Evolutionary conservation across 345 rosid genomes (phyloP), one percentile per base, ranked within the genome.

Genomic region (Moricandia arvensis): DNA sequence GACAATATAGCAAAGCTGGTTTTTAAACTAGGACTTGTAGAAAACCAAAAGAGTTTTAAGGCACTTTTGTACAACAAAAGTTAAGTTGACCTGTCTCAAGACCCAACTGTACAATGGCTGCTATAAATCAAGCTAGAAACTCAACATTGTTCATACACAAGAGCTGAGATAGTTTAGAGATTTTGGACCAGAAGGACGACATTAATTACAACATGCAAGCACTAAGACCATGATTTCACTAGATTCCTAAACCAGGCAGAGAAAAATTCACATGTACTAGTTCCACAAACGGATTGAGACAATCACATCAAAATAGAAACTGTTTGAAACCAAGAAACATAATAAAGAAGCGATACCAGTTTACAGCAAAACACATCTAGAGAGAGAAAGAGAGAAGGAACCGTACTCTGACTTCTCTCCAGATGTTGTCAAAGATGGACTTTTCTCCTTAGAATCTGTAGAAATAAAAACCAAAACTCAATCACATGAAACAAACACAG

Each of bases 341-440:
- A 76, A 41, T 33, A 54, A 30, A 47, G 41, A 63, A 68, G 51
- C 8, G 33, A 59, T 21, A 33, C 55, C 76, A 59, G 58, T 37
- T 21, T 9, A 41, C 10, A 15, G 47, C 57, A 27, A 68, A 59
- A 27, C 65, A 17, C 16, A 59, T 63, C 71, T 67, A 37, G 12
- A 66, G 8, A 26, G 60, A 38, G 63, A 4, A 24, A 29, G 31
- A 29, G 31, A 59, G 69, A 66, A 67, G 75, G 29, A 75, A 66
- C 16, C 64, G 38, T 87, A 93, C 96, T 87, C 91, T n/a, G 97
- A 80, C 65, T 83, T 86, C 30, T 89, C 90, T 66, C 80, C 87
- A 38, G 86, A 79, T 75, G 77, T 79, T n/a, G 24, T 21, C 1
- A 87, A 85, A 72, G 90, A 83, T 57, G 83, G 81, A 80, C 84